A percentile compares a stretch with the other conserved stretches of the same genome.
These are phyloP conservation scores for Cladosporium halotolerans DNA, from an alignment of 2,329 filamentous ascomycete genomes.

Conservation along the genomic window DNA sequence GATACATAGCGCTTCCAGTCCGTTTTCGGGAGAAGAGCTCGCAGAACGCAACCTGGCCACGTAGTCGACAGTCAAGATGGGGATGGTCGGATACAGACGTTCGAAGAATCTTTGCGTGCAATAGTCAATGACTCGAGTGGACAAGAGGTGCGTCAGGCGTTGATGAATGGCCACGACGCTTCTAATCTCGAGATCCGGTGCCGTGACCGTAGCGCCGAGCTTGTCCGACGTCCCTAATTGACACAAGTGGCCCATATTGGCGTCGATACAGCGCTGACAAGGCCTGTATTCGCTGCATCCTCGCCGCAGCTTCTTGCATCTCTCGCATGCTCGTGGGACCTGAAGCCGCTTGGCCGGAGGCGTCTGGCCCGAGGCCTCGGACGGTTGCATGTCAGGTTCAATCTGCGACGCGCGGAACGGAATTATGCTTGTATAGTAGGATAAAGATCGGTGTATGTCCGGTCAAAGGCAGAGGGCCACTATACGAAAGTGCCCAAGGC, in stretches of 20 bases:
- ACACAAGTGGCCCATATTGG: background rate
- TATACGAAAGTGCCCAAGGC: too few relatives aligned
- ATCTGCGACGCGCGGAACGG: too few relatives aligned
- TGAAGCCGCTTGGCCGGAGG: background rate
- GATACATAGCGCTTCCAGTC: background rate
- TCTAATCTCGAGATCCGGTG: too few relatives aligned
- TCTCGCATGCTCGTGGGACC: conserved; percentile 5
- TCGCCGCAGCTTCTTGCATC: conserved; percentile 8
- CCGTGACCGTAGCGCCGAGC: too few relatives aligned
- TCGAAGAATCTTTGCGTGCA: conserved; percentile 6
- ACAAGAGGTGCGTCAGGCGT: background rate
- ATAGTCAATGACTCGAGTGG: background rate
- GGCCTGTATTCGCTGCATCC: conserved; percentile 8
- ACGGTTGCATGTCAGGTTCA: too few relatives aligned
- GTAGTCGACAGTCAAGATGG: conserved; percentile 4
- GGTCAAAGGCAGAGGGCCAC: too few relatives aligned
- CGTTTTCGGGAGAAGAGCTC: background rate
- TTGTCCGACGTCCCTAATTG: background rate
- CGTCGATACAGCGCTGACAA: conserved; percentile 1
- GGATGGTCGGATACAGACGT: conserved; percentile 3
- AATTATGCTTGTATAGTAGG: too few relatives aligned
- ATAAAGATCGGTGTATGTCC: too few relatives aligned
- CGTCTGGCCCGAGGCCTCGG: too few relatives aligned
- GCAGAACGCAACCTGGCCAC: background rate
- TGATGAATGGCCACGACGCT: background rate